Evolutionary conservation across 192 early-diverging fungal genomes (phyloP).

Genomic region (Coemansia sp.): DNA sequence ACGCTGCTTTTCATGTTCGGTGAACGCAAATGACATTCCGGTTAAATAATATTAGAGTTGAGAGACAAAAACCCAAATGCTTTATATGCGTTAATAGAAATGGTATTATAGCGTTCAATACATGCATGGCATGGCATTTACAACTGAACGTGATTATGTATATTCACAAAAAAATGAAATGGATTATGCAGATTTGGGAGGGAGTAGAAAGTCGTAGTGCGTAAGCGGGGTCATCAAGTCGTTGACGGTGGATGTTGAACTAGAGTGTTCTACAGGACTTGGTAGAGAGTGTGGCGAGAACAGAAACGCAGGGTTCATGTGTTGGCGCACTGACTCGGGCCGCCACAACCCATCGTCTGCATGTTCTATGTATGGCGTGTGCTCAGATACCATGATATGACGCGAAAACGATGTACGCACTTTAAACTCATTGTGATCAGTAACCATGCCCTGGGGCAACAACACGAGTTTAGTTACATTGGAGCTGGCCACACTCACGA

Average conservation of each 20-base stretch:
- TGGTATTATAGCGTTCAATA: not conserved
- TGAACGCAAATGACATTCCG: slow-evolving; percentile 37
- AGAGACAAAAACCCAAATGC: not conserved
- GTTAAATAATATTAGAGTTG: not conserved
- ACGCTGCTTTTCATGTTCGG: slow-evolving; percentile 31
- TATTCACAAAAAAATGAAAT: not conserved
- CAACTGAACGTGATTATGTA: not conserved
- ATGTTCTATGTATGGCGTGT: not conserved
- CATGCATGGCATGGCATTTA: not conserved
- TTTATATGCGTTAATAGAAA: not conserved
- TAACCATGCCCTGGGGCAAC: slow-evolving; percentile 23
- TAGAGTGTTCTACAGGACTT: slow-evolving; percentile 25
- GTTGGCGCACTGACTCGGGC: slow-evolving; percentile 5
- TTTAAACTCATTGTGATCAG: slow-evolving; percentile 28
- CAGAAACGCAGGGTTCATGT: slow-evolving; percentile 20
- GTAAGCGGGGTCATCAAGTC: slow-evolving; percentile 19
- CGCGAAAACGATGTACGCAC: slow-evolving; percentile 40
- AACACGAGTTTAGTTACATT: slow-evolving; percentile 27
- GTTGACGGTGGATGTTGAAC: slow-evolving; percentile 45
- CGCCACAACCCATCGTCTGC: not conserved
- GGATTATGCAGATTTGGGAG: slow-evolving; percentile 13
- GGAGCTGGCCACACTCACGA: slow-evolving; percentile 25
- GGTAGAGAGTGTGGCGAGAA: slow-evolving; percentile 28
- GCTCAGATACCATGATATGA: not conserved
- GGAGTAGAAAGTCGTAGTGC: slow-evolving; percentile 19